phyloP scores from a whole-genome alignment of 2,329 filamentous ascomycete genomes.

The Colletotrichum horii region DNA sequence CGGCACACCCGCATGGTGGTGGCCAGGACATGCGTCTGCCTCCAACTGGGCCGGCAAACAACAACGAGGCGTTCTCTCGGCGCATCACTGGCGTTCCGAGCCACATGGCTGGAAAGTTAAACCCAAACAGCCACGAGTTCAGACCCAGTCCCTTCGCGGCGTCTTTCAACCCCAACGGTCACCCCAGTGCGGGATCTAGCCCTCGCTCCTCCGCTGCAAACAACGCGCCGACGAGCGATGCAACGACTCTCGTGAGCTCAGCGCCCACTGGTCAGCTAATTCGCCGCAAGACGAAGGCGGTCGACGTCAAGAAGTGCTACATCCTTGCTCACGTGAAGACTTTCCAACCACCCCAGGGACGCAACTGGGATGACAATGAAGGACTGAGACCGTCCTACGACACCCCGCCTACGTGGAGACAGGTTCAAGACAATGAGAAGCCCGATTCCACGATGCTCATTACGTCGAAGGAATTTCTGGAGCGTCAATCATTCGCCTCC shows the following conservation, averaged over 20 bases:
- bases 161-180: constrained; percentile 77
- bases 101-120: constrained; percentile 62
- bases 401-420: constrained; percentile 85
- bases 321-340: constrained; percentile 61
- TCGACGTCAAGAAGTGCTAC: constrained; percentile 73
- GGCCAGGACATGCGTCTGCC: constrained; percentile 72
- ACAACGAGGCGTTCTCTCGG: constrained; percentile 58
- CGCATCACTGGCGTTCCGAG: constrained; percentile 56
- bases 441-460: constrained; percentile 65
- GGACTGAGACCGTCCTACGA: constrained; percentile 86
- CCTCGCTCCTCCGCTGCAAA: constrained; percentile 68
- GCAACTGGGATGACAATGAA: constrained; percentile 76
- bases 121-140: constrained; percentile 78
- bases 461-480: constrained; percentile 82
- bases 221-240: constrained; percentile 33
- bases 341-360: constrained; percentile 54
- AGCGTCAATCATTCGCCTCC: constrained; percentile 63
- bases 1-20: constrained; percentile 55
- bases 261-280: constrained; percentile 58
- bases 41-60: constrained; percentile 74
- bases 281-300: constrained; percentile 72
- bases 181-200: constrained; percentile 73
- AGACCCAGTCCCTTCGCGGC: constrained; percentile 82
- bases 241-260: background rate
- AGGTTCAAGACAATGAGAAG: constrained; percentile 71